phyloP scores from a whole-genome alignment of 192 early-diverging fungal genomes.

The Chytriomyces sp. region DNA sequence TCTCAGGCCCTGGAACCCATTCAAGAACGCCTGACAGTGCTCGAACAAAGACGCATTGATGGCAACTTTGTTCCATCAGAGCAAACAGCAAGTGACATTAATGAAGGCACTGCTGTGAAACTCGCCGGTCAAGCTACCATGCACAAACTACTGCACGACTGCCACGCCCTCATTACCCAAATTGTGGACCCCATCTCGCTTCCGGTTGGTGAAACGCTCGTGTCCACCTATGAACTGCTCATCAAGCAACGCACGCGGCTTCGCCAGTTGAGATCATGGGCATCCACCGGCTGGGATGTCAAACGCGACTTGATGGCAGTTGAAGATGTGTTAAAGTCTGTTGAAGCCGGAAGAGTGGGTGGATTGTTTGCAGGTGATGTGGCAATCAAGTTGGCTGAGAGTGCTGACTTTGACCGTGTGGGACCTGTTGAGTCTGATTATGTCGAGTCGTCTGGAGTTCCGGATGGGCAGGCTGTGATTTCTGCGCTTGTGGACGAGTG shows the following conservation, averaged over 20 bases:
- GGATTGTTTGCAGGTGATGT: constrained; percentile 23
- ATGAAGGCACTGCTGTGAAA: constrained; percentile 12
- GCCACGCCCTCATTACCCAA: constrained; percentile 20
- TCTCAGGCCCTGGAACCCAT: constrained; percentile 3
- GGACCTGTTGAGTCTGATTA: not conserved
- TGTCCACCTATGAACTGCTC: constrained; percentile 32
- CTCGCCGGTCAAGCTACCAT: constrained; percentile 29
- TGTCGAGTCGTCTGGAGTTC: constrained; percentile 6
- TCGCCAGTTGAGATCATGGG: constrained; percentile 12
- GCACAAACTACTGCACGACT: constrained; percentile 34
- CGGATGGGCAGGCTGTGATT: constrained; percentile 30
- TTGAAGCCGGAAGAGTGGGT: not conserved
- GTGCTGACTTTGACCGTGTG: constrained; percentile 4
- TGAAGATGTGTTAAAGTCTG: constrained; percentile 15
- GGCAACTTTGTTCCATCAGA: constrained; percentile 21
- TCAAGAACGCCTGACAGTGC: not conserved
- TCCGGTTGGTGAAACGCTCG: constrained; percentile 35
- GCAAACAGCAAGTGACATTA: not conserved
- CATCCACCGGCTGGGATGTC: constrained; percentile 22
- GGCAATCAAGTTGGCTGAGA: not conserved
- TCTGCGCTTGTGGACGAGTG: constrained; percentile 39
- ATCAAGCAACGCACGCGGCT: constrained; percentile 27
- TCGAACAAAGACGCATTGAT: constrained; percentile 24
- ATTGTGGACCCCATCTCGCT: constrained; percentile 33
- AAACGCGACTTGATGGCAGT: constrained; percentile 6